Evolutionary conservation across 306 rosid genomes (phyloP), one percentile per base, ranked within the genome.

Genomic region (Biancaea sappan): DNA sequence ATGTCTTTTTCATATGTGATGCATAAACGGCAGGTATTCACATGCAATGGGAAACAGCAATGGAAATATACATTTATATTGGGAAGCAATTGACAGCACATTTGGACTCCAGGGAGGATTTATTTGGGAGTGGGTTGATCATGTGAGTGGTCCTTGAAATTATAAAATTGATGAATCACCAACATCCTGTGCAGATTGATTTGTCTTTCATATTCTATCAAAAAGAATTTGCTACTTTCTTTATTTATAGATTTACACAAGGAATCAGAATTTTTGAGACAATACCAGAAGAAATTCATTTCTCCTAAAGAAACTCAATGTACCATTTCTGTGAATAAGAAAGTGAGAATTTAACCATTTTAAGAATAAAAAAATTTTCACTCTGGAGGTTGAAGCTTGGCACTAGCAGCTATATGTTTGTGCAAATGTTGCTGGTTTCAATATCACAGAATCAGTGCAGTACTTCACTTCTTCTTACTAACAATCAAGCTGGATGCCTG

Each of bases 71-170:
- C 94, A 89, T 74, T 56, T 77, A 84, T 94, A 94, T 86, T 94
- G 98, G 98, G 97, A 94, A 83, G 96, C 91, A 70, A 91, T 94
- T 77, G 98, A 94, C 75, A 78, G 44, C 88, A 89, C 90, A 71
- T 91, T 94, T 84, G 98, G 98, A 77, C 97, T 94, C 54, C 98
- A 94, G 84, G 98, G 98, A 51, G 98, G 98, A 76, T 94, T 94
- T 82, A 91, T 94, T 82, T 94, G 98, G 98, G 98, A 94, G 5
- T 94, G 98, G 98, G 98, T 88, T 81, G 97, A 94, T 84, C 96
- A 94, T 86, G 98, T 86, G 19, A 69, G 43, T 58, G 15, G 71
- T 72, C 72, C 37, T 34, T 53, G 28, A 46, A 75, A 51, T 75
- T 43, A 47, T 47, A 66, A 59, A 56, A 35, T 75, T 31, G n/a